phyloP scores from a whole-genome alignment of 148 eudicot species.

The Rhododendron vialii region DNA sequence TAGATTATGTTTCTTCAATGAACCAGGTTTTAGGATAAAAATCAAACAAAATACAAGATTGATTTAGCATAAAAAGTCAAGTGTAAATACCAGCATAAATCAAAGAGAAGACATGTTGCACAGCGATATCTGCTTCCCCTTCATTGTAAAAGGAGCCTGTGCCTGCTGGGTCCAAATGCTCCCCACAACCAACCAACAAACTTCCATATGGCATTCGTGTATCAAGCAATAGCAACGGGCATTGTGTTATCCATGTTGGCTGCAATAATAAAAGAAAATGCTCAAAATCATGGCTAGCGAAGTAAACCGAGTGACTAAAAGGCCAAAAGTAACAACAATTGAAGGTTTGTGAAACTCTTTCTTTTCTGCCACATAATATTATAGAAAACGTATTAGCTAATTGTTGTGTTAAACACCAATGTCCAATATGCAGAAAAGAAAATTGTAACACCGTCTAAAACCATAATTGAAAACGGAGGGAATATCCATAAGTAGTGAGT shows the following conservation, averaged over 20 bases:
- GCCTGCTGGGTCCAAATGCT: slow-evolving; percentile 89
- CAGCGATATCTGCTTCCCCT: slow-evolving; percentile 82
- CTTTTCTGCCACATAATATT: neutral
- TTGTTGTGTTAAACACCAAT: neutral
- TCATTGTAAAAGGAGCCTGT: slow-evolving; percentile 89
- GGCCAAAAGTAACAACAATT: slow-evolving; percentile 1
- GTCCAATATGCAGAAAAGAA: neutral
- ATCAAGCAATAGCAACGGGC: slow-evolving; percentile 80
- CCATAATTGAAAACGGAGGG: neutral
- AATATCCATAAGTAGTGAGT: neutral
- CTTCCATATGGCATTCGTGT: slow-evolving; percentile 79
- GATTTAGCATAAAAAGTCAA: neutral
- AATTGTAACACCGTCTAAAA: neutral
- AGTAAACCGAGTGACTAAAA: neutral
- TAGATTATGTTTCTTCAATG: neutral
- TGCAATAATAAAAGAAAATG: slow-evolving; percentile 29
- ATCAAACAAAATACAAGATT: neutral
- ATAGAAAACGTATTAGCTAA: neutral
- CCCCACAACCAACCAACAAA: slow-evolving; percentile 74
- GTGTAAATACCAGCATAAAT: slow-evolving; percentile 58
- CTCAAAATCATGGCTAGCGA: slow-evolving; percentile 4
- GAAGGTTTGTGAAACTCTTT: neutral
- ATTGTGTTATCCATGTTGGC: slow-evolving; percentile 78
- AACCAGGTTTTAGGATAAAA: neutral
- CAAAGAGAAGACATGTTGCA: slow-evolving; percentile 66